phyloP scores from a whole-genome alignment of 2,329 filamentous ascomycete species.

The Aspergillus sp. region DNA sequence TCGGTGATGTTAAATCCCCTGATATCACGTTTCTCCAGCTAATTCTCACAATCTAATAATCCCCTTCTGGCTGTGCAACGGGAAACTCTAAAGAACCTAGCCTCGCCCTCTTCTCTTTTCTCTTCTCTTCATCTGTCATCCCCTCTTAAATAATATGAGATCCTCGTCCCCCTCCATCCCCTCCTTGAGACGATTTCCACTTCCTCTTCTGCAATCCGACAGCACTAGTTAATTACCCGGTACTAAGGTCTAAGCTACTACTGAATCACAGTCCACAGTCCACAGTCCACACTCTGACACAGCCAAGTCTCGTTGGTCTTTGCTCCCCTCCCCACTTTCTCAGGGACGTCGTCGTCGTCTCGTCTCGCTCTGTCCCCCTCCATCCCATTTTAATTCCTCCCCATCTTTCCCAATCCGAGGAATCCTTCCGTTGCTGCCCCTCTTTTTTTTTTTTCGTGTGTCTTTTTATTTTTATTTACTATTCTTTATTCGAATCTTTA shows the following conservation, averaged over 20 bases:
- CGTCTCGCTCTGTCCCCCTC: not conserved
- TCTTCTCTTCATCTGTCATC: no score
- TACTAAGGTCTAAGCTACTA: no score
- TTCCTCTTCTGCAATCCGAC: not conserved
- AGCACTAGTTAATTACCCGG: not conserved
- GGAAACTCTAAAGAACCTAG: no score
- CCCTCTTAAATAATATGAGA: no score
- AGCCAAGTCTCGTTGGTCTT: slow-evolving; percentile 9
- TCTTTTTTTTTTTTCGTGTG: slow-evolving; percentile 1
- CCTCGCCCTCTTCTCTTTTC: no score
- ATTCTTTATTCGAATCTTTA: not conserved
- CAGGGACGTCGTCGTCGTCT: slow-evolving; percentile 7
- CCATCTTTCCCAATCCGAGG: not conserved
- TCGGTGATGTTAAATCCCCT: no score
- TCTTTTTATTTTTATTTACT: not conserved
- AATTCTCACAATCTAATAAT: no score
- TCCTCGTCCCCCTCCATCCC: no score
- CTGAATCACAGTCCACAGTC: no score
- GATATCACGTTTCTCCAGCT: no score
- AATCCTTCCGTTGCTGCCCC: slow-evolving; percentile 2
- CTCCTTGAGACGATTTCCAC: no score
- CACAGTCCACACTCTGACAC: not conserved
- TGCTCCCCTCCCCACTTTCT: slow-evolving; percentile 7
- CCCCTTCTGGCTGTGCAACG: no score
- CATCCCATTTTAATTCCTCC: not conserved